phyloP scores from a whole-genome alignment of 176 grass and related monocot genomes.

The Carex scoparia region DNA sequence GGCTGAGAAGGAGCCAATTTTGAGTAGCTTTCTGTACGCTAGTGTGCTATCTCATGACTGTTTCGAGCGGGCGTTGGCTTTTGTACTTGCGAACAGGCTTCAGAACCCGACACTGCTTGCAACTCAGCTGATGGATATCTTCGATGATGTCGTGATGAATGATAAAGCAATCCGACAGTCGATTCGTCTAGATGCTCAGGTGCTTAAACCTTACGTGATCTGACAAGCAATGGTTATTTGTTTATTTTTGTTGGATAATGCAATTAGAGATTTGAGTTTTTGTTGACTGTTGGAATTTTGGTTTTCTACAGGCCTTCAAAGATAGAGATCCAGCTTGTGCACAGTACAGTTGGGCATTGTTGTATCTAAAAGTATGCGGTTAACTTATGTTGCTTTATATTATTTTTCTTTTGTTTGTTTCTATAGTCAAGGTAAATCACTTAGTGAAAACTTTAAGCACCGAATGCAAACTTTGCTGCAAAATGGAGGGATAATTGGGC shows the following conservation, averaged over 20 bases:
- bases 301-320: conserved; percentile 72
- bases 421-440: conserved; percentile 5
- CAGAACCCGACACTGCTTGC: conserved; percentile 88
- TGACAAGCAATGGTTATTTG: conserved; percentile 4
- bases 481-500: background rate
- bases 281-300: conserved; percentile 14
- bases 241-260: conserved; percentile 16
- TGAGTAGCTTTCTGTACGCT: conserved; percentile 93
- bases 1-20: conserved; percentile 96
- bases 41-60: conserved; percentile 87
- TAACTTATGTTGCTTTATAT: background rate
- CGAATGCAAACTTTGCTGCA: background rate
- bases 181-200: conserved; percentile 97
- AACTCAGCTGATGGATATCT: conserved; percentile 93
- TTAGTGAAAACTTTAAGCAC: background rate
- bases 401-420: background rate
- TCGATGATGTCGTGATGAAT: conserved; percentile 90
- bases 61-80: conserved; percentile 72
- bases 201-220: conserved; percentile 18
- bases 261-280: conserved; percentile 1
- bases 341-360: conserved; percentile 90
- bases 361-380: conserved; percentile 75
- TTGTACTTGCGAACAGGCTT: conserved; percentile 89
- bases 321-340: conserved; percentile 93
- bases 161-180: conserved; percentile 63